Evolutionary conservation across 768 basidiomycete species (phyloP).

Genomic region (Tulasnella sp.): DNA sequence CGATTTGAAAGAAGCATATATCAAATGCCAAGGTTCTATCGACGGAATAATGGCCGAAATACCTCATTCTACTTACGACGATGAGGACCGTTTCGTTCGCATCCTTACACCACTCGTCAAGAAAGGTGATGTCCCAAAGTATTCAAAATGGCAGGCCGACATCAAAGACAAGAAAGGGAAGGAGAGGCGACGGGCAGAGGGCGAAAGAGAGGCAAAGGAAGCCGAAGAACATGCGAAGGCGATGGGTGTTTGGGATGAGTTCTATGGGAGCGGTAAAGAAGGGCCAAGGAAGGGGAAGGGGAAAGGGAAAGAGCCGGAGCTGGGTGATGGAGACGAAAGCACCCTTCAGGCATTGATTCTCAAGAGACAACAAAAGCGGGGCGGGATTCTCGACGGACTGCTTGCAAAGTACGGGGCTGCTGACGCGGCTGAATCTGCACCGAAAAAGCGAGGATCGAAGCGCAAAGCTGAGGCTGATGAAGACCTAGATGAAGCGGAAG

Average conservation of each 20-base stretch:
- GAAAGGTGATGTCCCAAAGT: constrained; percentile 52
- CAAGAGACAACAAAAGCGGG: constrained; percentile 21
- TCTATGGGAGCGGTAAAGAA: constrained; percentile 72
- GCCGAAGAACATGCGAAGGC: constrained; percentile 79
- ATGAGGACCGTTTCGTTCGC: constrained; percentile 78
- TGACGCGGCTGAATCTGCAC: not conserved
- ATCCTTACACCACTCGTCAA: constrained; percentile 64
- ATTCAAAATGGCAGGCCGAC: constrained; percentile 62
- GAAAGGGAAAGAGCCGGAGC: constrained; percentile 43
- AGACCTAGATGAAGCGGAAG: constrained; percentile 20
- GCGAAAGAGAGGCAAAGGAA: constrained; percentile 74
- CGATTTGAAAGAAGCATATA: constrained; percentile 75
- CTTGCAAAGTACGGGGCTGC: constrained; percentile 27
- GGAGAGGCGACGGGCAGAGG: constrained; percentile 66
- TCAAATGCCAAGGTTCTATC: constrained; percentile 65
- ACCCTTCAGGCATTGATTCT: constrained; percentile 27
- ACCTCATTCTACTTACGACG: constrained; percentile 77
- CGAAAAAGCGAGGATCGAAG: constrained; percentile 21
- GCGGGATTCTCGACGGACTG: constrained; percentile 20
- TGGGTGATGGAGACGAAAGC: constrained; percentile 19
- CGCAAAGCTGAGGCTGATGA: not conserved
- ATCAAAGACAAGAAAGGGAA: constrained; percentile 77
- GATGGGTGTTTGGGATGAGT: constrained; percentile 91
- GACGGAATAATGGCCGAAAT: constrained; percentile 78
- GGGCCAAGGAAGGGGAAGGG: constrained; percentile 54